Evolutionary conservation across 495 filamentous ascomycete species (phyloP).

Genomic region (Pseudotulostoma volvatum): DNA sequence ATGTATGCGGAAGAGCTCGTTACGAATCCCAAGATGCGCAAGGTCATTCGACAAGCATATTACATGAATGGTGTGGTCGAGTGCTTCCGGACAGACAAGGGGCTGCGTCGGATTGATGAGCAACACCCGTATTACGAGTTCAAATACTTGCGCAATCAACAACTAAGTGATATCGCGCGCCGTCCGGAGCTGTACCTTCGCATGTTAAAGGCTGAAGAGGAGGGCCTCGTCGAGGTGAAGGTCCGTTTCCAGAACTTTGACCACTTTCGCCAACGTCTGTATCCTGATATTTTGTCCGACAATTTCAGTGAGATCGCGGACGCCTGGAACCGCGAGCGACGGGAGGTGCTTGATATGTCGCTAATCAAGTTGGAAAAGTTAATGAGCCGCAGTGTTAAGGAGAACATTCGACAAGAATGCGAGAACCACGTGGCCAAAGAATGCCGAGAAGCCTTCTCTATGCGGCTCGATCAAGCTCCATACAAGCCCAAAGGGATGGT

Average conservation of each 20-base stretch:
- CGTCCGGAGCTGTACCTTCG: slow-evolving; percentile 78
- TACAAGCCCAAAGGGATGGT: slow-evolving; percentile 91
- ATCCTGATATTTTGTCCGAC: slow-evolving; percentile 74
- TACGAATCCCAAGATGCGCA: slow-evolving; percentile 77
- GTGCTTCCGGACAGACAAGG: slow-evolving; percentile 84
- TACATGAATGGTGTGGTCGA: slow-evolving; percentile 70
- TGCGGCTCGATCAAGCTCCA: slow-evolving; percentile 84
- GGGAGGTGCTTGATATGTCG: slow-evolving; percentile 68
- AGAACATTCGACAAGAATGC: slow-evolving; percentile 77
- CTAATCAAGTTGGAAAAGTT: slow-evolving; percentile 65
- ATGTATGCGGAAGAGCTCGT: slow-evolving; percentile 88
- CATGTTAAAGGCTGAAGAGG: slow-evolving; percentile 93
- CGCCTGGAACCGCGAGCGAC: slow-evolving; percentile 77
- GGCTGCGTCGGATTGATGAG: slow-evolving; percentile 84
- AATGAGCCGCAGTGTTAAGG: slow-evolving; percentile 81
- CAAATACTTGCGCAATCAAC: slow-evolving; percentile 86
- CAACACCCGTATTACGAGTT: slow-evolving; percentile 94
- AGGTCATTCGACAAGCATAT: slow-evolving; percentile 63
- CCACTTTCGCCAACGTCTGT: slow-evolving; percentile 54
- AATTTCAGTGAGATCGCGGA: slow-evolving; percentile 91
- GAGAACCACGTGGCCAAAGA: slow-evolving; percentile 71
- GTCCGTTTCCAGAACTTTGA: slow-evolving; percentile 59
- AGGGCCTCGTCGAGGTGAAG: slow-evolving; percentile 73
- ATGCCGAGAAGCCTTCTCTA: slow-evolving; percentile 70
- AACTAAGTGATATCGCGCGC: slow-evolving; percentile 58